Evolutionary conservation across 2,329 filamentous ascomycete species (phyloP).

Genomic region (Neofusicoccum sp.): DNA sequence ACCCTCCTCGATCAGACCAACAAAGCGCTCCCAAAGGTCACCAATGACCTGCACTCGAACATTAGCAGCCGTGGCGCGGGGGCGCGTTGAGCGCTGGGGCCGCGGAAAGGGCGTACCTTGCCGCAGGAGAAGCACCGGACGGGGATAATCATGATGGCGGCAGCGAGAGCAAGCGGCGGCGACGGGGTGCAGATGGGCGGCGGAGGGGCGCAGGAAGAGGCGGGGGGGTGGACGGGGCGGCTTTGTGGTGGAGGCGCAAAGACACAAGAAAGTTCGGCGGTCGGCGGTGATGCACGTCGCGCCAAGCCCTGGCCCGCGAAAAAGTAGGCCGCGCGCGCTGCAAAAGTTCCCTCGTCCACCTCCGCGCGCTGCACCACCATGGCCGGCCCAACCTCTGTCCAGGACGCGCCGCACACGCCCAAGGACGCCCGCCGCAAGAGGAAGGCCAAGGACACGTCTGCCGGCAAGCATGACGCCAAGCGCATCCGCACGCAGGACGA

Average conservation of each 20-base stretch:
- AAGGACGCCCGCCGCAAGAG: constrained; percentile 12
- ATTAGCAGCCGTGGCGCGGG: constrained; percentile 27
- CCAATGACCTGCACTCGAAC: constrained; percentile 74
- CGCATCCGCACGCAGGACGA: constrained; percentile 20
- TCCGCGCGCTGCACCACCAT: constrained; percentile 17
- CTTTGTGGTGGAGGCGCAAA: background rate
- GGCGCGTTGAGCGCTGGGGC: background rate
- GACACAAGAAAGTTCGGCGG: constrained; percentile 21
- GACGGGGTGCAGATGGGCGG: constrained; percentile 23
- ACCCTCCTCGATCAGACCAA: constrained; percentile 77
- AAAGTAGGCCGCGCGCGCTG: background rate
- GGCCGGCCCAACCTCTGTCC: constrained; percentile 1
- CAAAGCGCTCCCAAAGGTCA: constrained; percentile 95
- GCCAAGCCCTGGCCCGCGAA: constrained; percentile 13
- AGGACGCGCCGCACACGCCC: background rate
- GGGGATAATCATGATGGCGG: constrained; percentile 88
- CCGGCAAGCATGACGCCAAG: constrained; percentile 17
- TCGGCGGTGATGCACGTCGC: background rate
- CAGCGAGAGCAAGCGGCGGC: constrained; percentile 19
- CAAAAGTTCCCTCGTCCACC: constrained; percentile 11
- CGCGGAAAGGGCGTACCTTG: constrained; percentile 66
- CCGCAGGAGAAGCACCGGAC: constrained; percentile 99
- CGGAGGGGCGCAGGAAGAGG: constrained; percentile 3
- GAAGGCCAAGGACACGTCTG: constrained; percentile 17
- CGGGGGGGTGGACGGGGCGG: constrained; percentile 24